Base-by-base conservation (phyloP, 75 land plant species). In the Pinus taeda region DNA sequence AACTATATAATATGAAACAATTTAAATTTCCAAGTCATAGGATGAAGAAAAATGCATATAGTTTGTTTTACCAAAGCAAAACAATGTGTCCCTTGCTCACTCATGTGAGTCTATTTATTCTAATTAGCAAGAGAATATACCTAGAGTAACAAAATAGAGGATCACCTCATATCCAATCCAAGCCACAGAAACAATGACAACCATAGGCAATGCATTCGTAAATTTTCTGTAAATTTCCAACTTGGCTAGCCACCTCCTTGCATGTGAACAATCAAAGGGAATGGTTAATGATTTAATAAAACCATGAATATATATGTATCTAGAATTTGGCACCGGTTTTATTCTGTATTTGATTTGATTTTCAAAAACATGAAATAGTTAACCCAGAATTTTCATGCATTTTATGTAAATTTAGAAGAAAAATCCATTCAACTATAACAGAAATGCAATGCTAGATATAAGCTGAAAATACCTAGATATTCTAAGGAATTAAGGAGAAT, bases 121-220 rank as follows among this genome's bases (percentile, higher is more conserved):
- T 45, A 45, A 45, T 39, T 39, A 39, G 42, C 49, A 69, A 39
- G 22, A 69, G 3, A 6, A 69, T n/a, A 39, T 3, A n/a, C 49
- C 71, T n/a, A 69, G 18, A 69, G 42, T 20, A 69, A 69, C 18
- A 24, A 6, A 69, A 39, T 0, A 42, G 53, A 39, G 24, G 33
- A 33, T 73, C 74, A 93, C 96, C 94, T 95, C 98, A 80, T 91
- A 95, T 36, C 85, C 89, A 80, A 93, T 95, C 98, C 98, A 95
- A 60, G 80, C 80, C 73, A 95, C 94, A 73, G 98, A 91, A 66
- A 90, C 85, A 77, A 95, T 62, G 61, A 95, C 98, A 37, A 90
- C 78, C 36, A 90, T 84, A 65, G 88, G 92, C 62, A 95, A 86
- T 60, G 93, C 88, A 86, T 95, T 95, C 53, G 98, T 90, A 82